Percentiles rank a stretch among this genome's conserved stretches.
Conservation (phyloP, 106 monocot species). For the Xerophyta viscosa region DNA sequence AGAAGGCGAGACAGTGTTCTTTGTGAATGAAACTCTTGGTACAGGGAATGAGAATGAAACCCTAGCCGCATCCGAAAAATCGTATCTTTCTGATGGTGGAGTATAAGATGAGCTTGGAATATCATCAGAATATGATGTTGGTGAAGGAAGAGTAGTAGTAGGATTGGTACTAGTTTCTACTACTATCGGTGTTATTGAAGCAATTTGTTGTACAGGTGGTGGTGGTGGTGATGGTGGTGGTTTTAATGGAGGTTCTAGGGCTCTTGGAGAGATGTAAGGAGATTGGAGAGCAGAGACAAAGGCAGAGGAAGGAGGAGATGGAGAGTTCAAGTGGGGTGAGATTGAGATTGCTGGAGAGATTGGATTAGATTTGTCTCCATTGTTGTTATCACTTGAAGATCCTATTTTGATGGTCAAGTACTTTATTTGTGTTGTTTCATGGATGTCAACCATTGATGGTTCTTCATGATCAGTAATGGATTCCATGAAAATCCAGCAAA, state of each 20-base stretch:
- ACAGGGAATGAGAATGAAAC: conserved; percentile 87
- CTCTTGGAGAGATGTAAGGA: conserved; percentile 66
- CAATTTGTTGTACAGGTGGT: conserved; percentile 11
- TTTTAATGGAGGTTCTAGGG: conserved; percentile 32
- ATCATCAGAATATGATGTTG: conserved; percentile 62
- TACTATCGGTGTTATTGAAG: neutral
- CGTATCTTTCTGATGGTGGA: conserved; percentile 57
- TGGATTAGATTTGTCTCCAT: conserved; percentile 25
- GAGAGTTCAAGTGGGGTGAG: conserved; percentile 52
- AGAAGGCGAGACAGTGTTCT: conserved; percentile 45
- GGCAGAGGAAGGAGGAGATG: conserved; percentile 64
- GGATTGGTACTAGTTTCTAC: conserved; percentile 3
- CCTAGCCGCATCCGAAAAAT: conserved; percentile 29
- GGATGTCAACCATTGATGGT: neutral
- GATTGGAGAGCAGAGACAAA: conserved; percentile 72
- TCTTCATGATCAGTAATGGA: no score
- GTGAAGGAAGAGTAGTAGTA: conserved; percentile 29
- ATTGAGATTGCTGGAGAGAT: conserved; percentile 55
- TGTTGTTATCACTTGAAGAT: conserved; percentile 3
- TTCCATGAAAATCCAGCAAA: conserved; percentile 30
- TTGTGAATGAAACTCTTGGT: conserved; percentile 68
- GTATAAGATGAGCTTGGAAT: conserved; percentile 79
- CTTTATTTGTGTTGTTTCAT: neutral
- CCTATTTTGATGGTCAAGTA: conserved; percentile 42
- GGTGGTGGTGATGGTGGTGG: conserved; percentile 24